These are phyloP conservation scores for Fusarium penzigii DNA, from an alignment of 2,329 filamentous ascomycete genomes.

Conservation along the genomic window DNA sequence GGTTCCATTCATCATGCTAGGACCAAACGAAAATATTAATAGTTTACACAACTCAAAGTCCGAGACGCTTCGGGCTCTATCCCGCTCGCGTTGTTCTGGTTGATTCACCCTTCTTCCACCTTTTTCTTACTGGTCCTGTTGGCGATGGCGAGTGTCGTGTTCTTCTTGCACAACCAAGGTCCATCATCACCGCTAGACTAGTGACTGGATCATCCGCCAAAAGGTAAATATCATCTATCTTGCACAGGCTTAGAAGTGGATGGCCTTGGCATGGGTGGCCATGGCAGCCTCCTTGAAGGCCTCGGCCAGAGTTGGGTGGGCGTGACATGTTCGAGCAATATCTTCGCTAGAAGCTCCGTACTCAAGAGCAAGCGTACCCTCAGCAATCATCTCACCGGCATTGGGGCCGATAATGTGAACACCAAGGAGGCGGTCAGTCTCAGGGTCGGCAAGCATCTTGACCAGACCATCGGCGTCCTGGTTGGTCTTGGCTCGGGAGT, in stretches of 20 bases:
- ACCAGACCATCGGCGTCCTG: constrained; percentile 93
- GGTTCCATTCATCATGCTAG: constrained; percentile 32
- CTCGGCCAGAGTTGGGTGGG: constrained; percentile 93
- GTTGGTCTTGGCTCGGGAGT: constrained; percentile 99
- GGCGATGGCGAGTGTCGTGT: constrained; percentile 14
- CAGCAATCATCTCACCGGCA: constrained; percentile 99
- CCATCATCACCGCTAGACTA: constrained; percentile 2
- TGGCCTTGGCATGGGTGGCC: constrained; percentile 92
- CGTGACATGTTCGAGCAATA: constrained; percentile 91
- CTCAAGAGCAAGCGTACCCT: constrained; percentile 91
- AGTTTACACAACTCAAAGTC: constrained; percentile 33
- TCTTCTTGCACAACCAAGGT: constrained; percentile 11
- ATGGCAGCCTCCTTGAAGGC: constrained; percentile 99
- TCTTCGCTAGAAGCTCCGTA: constrained; percentile 96
- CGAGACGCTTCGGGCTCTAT: constrained; percentile 25
- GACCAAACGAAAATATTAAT: constrained; percentile 33
- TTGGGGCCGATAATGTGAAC: constrained; percentile 96
- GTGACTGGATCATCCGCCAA: constrained; percentile 10
- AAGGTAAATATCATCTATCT: constrained; percentile 8
- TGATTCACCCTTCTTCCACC: constrained; percentile 22
- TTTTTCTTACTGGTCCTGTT: constrained; percentile 17
- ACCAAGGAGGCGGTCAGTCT: constrained; percentile 93
- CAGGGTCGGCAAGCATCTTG: constrained; percentile 94
- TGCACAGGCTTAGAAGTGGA: constrained; percentile 72
- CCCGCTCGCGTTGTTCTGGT: constrained; percentile 22